Evolutionary conservation across 345 rosid species (phyloP).

Genomic region (Hypericum androsaemum): DNA sequence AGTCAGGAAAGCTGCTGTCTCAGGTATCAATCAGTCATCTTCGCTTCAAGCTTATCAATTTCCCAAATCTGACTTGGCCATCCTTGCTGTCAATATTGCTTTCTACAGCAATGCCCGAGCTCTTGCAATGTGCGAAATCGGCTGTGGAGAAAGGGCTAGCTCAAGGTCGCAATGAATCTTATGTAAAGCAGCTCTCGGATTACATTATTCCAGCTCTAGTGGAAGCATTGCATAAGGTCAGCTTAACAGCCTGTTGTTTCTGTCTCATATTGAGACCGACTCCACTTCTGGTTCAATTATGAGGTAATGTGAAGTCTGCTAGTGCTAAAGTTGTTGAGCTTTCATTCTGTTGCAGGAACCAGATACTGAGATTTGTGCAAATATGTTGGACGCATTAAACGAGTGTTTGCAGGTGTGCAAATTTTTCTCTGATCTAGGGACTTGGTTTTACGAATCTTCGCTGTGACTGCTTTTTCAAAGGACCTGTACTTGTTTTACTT

Average conservation of each 20-base stretch:
- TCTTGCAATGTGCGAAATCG: constrained; percentile 84
- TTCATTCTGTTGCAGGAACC: constrained; percentile 71
- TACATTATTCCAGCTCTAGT: constrained; percentile 84
- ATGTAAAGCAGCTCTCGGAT: constrained; percentile 88
- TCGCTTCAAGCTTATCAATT: not conserved
- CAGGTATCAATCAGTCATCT: constrained; percentile 47
- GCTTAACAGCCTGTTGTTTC: not conserved
- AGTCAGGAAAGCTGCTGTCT: constrained; percentile 99
- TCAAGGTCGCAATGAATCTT: constrained; percentile 80
- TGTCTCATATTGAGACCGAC: too few relatives aligned
- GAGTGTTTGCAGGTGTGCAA: constrained; percentile 90
- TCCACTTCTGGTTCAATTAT: too few relatives aligned
- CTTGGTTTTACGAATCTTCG: not conserved
- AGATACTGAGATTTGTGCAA: constrained; percentile 92
- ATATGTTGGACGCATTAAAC: constrained; percentile 90
- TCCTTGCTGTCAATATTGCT: not conserved
- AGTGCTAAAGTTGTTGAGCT: constrained; percentile 3
- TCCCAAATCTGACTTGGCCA: not conserved
- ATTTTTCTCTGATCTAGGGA: not conserved
- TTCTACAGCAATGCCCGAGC: constrained; percentile 94
- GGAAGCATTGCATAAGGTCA: constrained; percentile 93
- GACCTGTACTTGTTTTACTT: not conserved
- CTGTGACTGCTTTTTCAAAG: not conserved
- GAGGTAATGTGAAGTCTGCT: too few relatives aligned
- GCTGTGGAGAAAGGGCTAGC: constrained; percentile 87